Base-by-base conservation (phyloP, 2,329 filamentous ascomycete genomes). In the Cordyceps javanica region DNA sequence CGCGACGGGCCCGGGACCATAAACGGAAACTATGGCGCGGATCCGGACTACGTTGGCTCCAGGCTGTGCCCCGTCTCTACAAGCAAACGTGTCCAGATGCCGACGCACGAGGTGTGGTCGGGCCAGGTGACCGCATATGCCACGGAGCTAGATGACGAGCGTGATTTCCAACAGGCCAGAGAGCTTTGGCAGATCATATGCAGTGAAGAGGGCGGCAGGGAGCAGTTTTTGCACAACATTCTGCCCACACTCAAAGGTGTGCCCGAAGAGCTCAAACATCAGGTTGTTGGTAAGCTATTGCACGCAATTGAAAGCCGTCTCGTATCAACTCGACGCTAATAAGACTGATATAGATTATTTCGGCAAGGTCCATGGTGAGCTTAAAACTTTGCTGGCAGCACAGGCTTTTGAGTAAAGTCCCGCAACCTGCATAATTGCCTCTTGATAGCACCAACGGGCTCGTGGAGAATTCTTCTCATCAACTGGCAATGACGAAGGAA, bases 11-110 rank as follows among this genome's bases (percentile, higher is more conserved):
- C 44, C 7, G 66, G 66, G 0, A 63, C 64, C 0, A 60, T 61
- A 0, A 65, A 63, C 1, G 64, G 64, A 1, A 68, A 68, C 50
- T 68, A 68, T 41, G 66, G 66, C 6, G 60, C 60, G 2, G 66
- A 68, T 6, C 66, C 65, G 0, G 63, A 68, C 26, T 68, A 68
- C 7, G 62, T 66, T 2, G 61, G 60, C 23, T 66, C 65, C 0
- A 38, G 61, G 34, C 56, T 66, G 74, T 52, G 65, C 26, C 63
- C 53, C 1, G 34, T 48, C 30, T 28, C 41, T 13, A 48, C 42
- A 30, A 55, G 34, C 53, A 55, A 19, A 25, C 44, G 44, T 2
- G 44, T 46, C 14, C 44, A 46, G 44, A 46, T 46, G 44, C 44
- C 41, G 10, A 32, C 34, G 23, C 66, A 66, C n/a, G 65, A 66